Evolutionary conservation across 2,329 filamentous ascomycete genomes (phyloP), one percentile per base, ranked within the genome.

Genomic region (Juglanconis sp.): DNA sequence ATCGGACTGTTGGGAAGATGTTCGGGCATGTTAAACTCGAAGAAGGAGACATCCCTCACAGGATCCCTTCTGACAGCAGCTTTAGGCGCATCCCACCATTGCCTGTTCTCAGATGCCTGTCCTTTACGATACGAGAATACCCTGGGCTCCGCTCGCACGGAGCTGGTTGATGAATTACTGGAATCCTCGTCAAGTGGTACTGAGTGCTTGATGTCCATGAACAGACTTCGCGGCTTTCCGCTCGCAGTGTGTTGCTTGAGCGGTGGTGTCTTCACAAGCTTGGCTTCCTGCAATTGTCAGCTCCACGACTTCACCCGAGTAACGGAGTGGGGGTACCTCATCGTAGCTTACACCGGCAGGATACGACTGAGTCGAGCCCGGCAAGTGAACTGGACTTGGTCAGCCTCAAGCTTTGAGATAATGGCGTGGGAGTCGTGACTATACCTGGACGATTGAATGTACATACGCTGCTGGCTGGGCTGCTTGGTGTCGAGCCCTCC

Each of bases 1-100:
- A 82, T 75, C 15, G 80, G 80, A 65, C 80, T 83, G 59, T 63
- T 78, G 36, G 80, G 78, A 7, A 81, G 69, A 63, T 84, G 81
- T 63, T 83, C 79, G 1, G 80, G 79, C 10, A 83, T 63, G 51
- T 81, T 74, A 60, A 84, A 82, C 52, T 78, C 71, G 59, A 84
- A 83, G 57, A 59, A 44, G 8, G 64, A 32, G 17, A 56, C 58
- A 53, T 48, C 46, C 51, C 46, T 56, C 0, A 67, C 57, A 13
- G 65, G 58, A 31, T 65, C 64, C 62, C 68, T 69, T 31, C 65
- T 58, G 7, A 62, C 60, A 13, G 67, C 56, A 13, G 64, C 62
- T 34, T 60, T 60, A 4, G 69, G 65, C 8, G 68, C 66, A 49
- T 72, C 70, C 70, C 69, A 72, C 72, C 72, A 72, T 60, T 73